Evolutionary conservation across 768 basidiomycete species (phyloP).

Genomic region (Lactarius deliciosus): DNA sequence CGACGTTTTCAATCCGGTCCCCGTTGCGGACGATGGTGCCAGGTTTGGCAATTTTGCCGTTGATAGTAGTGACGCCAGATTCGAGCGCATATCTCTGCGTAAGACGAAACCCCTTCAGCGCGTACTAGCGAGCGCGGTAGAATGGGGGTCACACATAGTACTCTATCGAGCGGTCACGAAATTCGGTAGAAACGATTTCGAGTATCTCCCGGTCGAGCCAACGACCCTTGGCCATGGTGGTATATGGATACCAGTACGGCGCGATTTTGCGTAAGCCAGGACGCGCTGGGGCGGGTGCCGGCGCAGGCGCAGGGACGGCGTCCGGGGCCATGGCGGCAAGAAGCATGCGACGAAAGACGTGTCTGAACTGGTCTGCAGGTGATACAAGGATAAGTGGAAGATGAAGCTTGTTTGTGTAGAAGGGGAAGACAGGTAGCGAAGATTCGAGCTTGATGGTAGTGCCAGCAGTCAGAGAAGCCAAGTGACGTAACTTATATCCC

Average conservation of each 20-base stretch:
- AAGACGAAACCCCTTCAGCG: background rate
- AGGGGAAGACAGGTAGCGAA: slow-evolving; percentile 20
- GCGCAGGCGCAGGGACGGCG: slow-evolving; percentile 20
- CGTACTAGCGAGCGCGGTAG: slow-evolving; percentile 1
- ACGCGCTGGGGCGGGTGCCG: slow-evolving; percentile 10
- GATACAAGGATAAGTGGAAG: slow-evolving; percentile 49
- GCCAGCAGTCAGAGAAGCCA: background rate
- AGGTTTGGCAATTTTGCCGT: slow-evolving; percentile 81
- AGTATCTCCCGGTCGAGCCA: slow-evolving; percentile 87
- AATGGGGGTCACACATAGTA: slow-evolving; percentile 73
- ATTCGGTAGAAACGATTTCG: slow-evolving; percentile 92
- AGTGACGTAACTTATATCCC: slow-evolving; percentile 8
- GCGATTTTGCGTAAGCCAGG: slow-evolving; percentile 72
- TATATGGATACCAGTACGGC: slow-evolving; percentile 93
- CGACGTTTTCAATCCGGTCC: slow-evolving; percentile 92
- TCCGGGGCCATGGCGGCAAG: slow-evolving; percentile 31
- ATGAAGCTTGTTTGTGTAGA: slow-evolving; percentile 32
- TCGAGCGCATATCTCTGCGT: slow-evolving; percentile 68
- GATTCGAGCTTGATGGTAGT: slow-evolving; percentile 10
- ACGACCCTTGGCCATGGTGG: slow-evolving; percentile 87
- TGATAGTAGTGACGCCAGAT: slow-evolving; percentile 93
- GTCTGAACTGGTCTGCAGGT: slow-evolving; percentile 52
- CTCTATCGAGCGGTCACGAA: slow-evolving; percentile 89
- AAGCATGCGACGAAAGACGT: slow-evolving; percentile 31
- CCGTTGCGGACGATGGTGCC: slow-evolving; percentile 80